Evolutionary conservation across 192 early-diverging fungal species (phyloP).

Genomic region (Helicostylum pulchrum): DNA sequence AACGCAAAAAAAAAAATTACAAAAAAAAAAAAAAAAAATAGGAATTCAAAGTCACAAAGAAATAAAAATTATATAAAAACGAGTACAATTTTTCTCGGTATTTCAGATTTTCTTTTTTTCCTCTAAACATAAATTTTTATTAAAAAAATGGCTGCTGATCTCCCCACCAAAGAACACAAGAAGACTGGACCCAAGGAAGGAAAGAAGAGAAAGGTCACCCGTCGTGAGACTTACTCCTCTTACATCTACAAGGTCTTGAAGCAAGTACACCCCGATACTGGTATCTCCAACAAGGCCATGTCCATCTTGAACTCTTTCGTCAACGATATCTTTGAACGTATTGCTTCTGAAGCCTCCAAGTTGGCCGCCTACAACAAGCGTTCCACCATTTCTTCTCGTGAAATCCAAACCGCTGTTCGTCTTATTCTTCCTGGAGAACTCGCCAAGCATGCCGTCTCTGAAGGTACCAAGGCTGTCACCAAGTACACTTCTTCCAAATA

Average conservation of each 20-base stretch:
- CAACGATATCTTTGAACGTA: conserved; percentile 96
- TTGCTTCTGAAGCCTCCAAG: conserved; percentile 80
- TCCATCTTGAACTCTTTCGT: conserved; percentile 96
- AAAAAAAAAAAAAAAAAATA: not conserved
- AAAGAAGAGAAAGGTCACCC: conserved; percentile 65
- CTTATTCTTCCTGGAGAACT: conserved; percentile 85
- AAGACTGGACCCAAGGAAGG: conserved; percentile 54
- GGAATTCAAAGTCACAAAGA: not conserved
- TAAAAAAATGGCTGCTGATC: conserved; percentile 39
- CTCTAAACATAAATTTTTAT: conserved; percentile 15
- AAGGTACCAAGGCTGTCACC: conserved; percentile 97
- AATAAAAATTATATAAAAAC: conserved; percentile 3
- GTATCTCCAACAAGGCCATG: conserved; percentile 98
- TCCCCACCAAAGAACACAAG: conserved; percentile 68
- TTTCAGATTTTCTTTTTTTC: conserved; percentile 16
- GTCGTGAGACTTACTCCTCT: conserved; percentile 89
- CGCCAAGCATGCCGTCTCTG: conserved; percentile 96
- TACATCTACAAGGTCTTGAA: conserved; percentile 98
- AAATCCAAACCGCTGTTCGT: conserved; percentile 83
- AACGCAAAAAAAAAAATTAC: not conserved
- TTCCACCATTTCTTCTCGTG: conserved; percentile 92
- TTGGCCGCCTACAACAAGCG: conserved; percentile 93
- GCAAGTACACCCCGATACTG: conserved; percentile 96
- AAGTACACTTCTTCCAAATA: conserved; percentile 88
- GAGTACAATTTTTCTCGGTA: not conserved